A percentile compares a stretch with the other conserved stretches of the same genome.
Evolutionary conservation across 306 rosid species (phyloP).

Genomic region (Crotalaria pallida): DNA sequence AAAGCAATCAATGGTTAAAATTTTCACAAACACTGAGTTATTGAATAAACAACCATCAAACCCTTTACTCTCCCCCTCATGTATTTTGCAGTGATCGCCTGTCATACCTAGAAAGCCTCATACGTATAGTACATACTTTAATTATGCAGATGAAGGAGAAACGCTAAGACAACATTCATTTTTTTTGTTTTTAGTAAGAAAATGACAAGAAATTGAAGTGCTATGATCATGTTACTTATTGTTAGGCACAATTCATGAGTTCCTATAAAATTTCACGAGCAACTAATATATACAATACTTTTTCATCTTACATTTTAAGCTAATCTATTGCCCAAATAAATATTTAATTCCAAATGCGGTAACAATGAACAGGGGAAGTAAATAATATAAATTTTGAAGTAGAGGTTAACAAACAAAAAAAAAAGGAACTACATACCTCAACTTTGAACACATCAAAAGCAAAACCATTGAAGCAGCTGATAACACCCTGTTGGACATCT

Average conservation of each 20-base stretch:
- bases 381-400: not conserved
- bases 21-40: not conserved
- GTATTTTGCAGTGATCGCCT: not conserved
- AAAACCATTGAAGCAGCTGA: constrained; percentile 86
- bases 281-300: not conserved
- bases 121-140: not conserved
- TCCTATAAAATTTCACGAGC: no score
- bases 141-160: not conserved
- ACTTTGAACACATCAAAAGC: constrained; percentile 77
- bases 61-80: not conserved
- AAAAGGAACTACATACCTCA: constrained; percentile 56
- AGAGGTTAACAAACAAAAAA: not conserved
- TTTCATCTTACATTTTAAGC: not conserved
- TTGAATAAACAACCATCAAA: not conserved
- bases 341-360: not conserved
- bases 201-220: not conserved
- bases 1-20: not conserved
- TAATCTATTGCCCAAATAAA: not conserved
- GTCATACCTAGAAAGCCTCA: not conserved
- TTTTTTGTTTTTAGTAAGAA: not conserved
- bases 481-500: constrained; percentile 81
- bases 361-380: not conserved
- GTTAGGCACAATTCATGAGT: not conserved
- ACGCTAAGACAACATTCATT: not conserved
- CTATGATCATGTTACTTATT: no score